A percentile compares a stretch with the other conserved stretches of the same genome.
Evolutionary conservation across 805 yeast genomes (phyloP).

Genomic region (Monosporozyma unispora): DNA sequence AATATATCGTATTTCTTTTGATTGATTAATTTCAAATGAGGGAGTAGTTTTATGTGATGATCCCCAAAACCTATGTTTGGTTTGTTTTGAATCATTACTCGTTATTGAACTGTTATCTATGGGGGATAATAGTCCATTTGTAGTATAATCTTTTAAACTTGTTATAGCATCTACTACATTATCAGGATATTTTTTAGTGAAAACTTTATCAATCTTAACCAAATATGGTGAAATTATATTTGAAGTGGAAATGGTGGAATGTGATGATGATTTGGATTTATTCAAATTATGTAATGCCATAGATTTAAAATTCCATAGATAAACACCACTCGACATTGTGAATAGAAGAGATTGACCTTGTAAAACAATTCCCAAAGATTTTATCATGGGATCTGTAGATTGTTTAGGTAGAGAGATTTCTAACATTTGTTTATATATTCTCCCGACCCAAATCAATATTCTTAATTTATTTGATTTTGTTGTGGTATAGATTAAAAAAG

Average conservation of each 20-base stretch:
- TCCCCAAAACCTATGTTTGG: background rate
- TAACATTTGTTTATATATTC: slow-evolving; percentile 18
- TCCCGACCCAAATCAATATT: slow-evolving; percentile 24
- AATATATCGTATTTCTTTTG: slow-evolving; percentile 8
- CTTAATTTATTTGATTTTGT: slow-evolving; percentile 12
- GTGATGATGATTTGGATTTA: background rate
- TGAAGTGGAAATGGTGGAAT: background rate
- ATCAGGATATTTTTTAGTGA: slow-evolving; percentile 16
- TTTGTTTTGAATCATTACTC: background rate
- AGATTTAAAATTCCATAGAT: slow-evolving; percentile 18
- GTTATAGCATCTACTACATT: slow-evolving; percentile 14
- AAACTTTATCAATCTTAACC: slow-evolving; percentile 15
- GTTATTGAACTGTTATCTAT: background rate
- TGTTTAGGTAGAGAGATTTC: slow-evolving; percentile 11
- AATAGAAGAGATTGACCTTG: slow-evolving; percentile 15
- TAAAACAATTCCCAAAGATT: slow-evolving; percentile 12
- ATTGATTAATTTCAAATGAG: background rate
- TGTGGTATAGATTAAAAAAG: slow-evolving; percentile 1
- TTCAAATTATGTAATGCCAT: slow-evolving; percentile 3
- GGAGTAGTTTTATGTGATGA: slow-evolving; percentile 1
- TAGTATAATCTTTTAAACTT: slow-evolving; percentile 7
- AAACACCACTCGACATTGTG: slow-evolving; percentile 15
- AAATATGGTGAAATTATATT: background rate
- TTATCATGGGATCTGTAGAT: slow-evolving; percentile 9
- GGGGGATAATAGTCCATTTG: background rate